These are phyloP conservation scores for Toxicodendron radicans DNA, from an alignment of 345 rosid genomes.

Conservation along the genomic window DNA sequence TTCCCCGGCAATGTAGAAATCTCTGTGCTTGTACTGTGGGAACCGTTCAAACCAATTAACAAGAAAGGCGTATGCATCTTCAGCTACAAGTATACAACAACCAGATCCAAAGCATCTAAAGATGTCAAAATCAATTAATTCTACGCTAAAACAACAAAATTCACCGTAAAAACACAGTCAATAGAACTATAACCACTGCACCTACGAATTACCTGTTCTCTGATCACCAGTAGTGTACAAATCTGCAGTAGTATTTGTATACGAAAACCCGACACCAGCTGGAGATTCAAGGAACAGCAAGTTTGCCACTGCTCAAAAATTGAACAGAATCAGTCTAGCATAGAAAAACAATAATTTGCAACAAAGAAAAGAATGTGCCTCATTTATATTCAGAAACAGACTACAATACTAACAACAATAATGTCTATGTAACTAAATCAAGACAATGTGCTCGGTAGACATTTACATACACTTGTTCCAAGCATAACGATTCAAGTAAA, in stretches of 20 bases:
- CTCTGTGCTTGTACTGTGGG: slow-evolving; percentile 92
- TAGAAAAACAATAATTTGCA: not conserved
- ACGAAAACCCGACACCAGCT: slow-evolving; percentile 97
- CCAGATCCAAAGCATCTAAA: slow-evolving; percentile 14
- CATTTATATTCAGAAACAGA: not conserved
- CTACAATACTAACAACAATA: not conserved
- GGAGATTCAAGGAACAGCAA: slow-evolving; percentile 92
- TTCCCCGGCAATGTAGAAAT: slow-evolving; percentile 93
- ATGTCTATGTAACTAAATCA: not conserved
- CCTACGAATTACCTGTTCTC: slow-evolving; percentile 65
- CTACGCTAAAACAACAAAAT: slow-evolving; percentile 3
- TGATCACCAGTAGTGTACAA: slow-evolving; percentile 78
- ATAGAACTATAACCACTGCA: not conserved
- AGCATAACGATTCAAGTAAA: slow-evolving; percentile 70
- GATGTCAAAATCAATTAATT: slow-evolving; percentile 23
- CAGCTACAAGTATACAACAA: slow-evolving; percentile 53
- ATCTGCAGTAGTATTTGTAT: slow-evolving; percentile 78
- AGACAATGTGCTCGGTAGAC: not conserved
- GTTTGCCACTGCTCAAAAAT: slow-evolving; percentile 69
- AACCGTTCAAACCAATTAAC: slow-evolving; percentile 92
- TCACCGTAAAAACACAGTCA: not conserved
- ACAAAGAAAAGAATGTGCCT: not conserved
- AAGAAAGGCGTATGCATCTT: slow-evolving; percentile 79
- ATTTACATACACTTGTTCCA: slow-evolving; percentile 66
- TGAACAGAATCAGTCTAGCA: not conserved